Percentiles rank a stretch among this genome's conserved stretches.
phyloP scores from a whole-genome alignment of 108 stramenopile species.

The Cyclotella atomus region DNA sequence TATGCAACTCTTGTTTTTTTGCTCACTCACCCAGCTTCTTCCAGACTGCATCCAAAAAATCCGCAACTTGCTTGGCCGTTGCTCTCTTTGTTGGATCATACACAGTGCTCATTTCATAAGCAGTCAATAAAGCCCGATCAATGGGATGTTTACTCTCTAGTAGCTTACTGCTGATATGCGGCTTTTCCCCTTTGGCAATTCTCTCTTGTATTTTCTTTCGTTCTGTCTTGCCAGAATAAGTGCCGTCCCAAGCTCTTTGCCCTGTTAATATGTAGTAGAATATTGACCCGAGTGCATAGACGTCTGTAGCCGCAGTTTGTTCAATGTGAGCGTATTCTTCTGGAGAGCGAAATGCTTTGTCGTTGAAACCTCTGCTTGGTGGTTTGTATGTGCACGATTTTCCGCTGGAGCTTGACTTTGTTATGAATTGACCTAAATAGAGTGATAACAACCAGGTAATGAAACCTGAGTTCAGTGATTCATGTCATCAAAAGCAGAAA shows the following conservation, averaged over 20 bases:
- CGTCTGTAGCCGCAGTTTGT: conserved; percentile 47
- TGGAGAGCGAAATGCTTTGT: conserved; percentile 39
- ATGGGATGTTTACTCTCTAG: conserved; percentile 30
- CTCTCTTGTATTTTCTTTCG: conserved; percentile 19
- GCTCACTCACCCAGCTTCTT: too few species aligned
- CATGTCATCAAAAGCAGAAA: too few species aligned
- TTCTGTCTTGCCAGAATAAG: too few species aligned
- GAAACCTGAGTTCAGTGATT: too few species aligned
- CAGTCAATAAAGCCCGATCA: conserved; percentile 22
- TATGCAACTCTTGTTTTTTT: too few species aligned
- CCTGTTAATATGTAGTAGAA: conserved; percentile 38
- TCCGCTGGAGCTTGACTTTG: conserved; percentile 14
- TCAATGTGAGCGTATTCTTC: conserved; percentile 47
- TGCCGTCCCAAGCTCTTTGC: conserved; percentile 27
- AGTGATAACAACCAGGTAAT: too few species aligned
- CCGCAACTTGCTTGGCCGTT: background rate
- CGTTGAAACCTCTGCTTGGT: conserved; percentile 31
- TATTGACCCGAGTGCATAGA: conserved; percentile 47
- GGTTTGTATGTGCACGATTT: conserved; percentile 48
- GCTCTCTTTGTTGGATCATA: conserved; percentile 13
- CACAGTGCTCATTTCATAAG: conserved; percentile 44
- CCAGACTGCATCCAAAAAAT: conserved; percentile 4
- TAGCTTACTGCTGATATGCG: conserved; percentile 23
- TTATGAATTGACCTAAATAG: conserved; percentile 45
- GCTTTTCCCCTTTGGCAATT: conserved; percentile 28